Conservation (phyloP, 2,329 filamentous ascomycete genomes). For the Penicillium sp. region DNA sequence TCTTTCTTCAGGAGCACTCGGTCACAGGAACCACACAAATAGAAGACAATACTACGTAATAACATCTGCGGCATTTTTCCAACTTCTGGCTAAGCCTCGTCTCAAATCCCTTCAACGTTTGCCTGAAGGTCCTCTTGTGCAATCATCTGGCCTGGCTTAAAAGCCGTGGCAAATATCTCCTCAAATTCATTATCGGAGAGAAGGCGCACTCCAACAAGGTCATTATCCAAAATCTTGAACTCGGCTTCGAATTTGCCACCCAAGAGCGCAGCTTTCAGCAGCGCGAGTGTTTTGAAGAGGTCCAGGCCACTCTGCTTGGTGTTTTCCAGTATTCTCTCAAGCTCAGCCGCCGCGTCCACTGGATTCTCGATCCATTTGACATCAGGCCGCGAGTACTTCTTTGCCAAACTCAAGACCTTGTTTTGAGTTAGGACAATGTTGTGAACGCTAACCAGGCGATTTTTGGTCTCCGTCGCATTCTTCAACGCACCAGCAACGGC, state of each 20-base stretch:
- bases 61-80: not conserved
- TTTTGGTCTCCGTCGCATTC: not conserved
- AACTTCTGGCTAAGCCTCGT: not conserved
- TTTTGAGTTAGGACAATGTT: not conserved
- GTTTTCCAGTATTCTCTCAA: not conserved
- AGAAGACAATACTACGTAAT: not conserved
- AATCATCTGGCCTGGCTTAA: not conserved
- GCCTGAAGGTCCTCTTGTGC: not conserved
- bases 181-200: slow-evolving; percentile 1
- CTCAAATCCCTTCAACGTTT: not conserved
- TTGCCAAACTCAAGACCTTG: not conserved
- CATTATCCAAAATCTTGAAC: slow-evolving; percentile 1
- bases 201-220: not conserved
- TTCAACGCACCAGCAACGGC: slow-evolving; percentile 1
- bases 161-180: not conserved
- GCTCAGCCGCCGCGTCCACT: not conserved
- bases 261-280: slow-evolving; percentile 1
- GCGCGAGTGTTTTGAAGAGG: not conserved
- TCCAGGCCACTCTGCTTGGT: not conserved
- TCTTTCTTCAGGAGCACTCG: not conserved
- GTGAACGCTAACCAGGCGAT: slow-evolving; percentile 1
- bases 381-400: not conserved
- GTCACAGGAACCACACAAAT: not conserved
- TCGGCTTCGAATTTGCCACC: not conserved
- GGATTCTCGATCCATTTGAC: not conserved